phyloP scores from a whole-genome alignment of 441 rosid genomes.

The Aleurites moluccanus region DNA sequence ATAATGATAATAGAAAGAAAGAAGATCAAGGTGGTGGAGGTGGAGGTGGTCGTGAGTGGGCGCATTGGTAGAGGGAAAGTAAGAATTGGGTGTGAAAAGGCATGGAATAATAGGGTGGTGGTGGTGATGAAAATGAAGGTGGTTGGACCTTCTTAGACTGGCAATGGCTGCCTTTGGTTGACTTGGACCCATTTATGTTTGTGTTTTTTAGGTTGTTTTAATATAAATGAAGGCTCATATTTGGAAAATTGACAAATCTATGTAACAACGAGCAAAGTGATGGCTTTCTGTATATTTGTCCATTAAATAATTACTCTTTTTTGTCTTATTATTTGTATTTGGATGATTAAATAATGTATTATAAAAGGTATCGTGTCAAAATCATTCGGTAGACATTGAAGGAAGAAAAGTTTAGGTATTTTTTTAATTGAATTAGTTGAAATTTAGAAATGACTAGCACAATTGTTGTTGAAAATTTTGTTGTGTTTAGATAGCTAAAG shows the following conservation, averaged over 20 bases:
- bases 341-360: neutral
- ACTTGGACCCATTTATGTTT: neutral
- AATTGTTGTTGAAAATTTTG: constrained; percentile 14
- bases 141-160: neutral
- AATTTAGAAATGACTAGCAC: neutral
- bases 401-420: neutral
- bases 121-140: neutral
- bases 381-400: neutral
- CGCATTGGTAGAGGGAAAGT: constrained; percentile 14
- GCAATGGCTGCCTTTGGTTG: constrained; percentile 7
- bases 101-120: neutral
- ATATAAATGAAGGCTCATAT: too few relatives aligned
- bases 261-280: neutral
- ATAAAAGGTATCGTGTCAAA: neutral
- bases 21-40: constrained; percentile 8
- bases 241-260: neutral
- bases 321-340: neutral
- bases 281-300: neutral
- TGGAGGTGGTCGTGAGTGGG: constrained; percentile 1
- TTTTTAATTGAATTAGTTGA: neutral
- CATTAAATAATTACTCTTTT: neutral
- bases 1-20: neutral
- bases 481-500: neutral
- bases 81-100: neutral
- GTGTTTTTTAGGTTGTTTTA: neutral